These are phyloP conservation scores for Magnolia sinica DNA, from an alignment of 164 flowering plant genomes.

Conservation along the genomic window DNA sequence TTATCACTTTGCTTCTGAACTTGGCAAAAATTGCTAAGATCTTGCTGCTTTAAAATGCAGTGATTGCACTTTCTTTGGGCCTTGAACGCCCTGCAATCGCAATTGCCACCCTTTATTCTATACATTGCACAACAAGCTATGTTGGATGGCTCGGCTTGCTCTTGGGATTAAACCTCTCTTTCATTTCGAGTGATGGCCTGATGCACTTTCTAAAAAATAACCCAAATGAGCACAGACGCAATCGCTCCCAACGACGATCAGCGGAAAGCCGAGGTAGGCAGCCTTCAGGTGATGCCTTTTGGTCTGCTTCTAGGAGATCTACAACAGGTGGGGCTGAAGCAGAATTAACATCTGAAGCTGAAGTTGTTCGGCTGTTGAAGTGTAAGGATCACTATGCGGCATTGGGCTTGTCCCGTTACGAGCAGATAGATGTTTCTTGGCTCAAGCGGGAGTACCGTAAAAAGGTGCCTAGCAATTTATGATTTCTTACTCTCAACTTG, in stretches of 20 bases:
- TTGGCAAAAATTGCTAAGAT: background rate
- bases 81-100: slow-evolving; percentile 67
- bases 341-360: slow-evolving; percentile 84
- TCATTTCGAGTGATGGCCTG: slow-evolving; percentile 80
- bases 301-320: slow-evolving; percentile 33
- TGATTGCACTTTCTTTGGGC: slow-evolving; percentile 49
- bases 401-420: slow-evolving; percentile 71
- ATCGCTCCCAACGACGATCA: slow-evolving; percentile 37
- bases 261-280: slow-evolving; percentile 41
- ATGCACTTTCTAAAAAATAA: slow-evolving; percentile 62
- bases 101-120: slow-evolving; percentile 60
- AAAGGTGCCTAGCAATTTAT: slow-evolving; percentile 44
- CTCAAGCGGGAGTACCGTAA: slow-evolving; percentile 85
- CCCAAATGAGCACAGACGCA: slow-evolving; percentile 42
- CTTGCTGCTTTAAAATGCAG: slow-evolving; percentile 44
- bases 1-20: background rate
- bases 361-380: slow-evolving; percentile 76
- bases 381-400: slow-evolving; percentile 87
- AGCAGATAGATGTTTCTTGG: slow-evolving; percentile 56
- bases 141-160: slow-evolving; percentile 84
- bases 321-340: slow-evolving; percentile 86
- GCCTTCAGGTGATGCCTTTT: slow-evolving; percentile 29
- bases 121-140: slow-evolving; percentile 70
- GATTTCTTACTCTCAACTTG: background rate
- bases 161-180: slow-evolving; percentile 70